phyloP scores from a whole-genome alignment of 2,329 filamentous ascomycete species.

The Fusarium cicatricum region DNA sequence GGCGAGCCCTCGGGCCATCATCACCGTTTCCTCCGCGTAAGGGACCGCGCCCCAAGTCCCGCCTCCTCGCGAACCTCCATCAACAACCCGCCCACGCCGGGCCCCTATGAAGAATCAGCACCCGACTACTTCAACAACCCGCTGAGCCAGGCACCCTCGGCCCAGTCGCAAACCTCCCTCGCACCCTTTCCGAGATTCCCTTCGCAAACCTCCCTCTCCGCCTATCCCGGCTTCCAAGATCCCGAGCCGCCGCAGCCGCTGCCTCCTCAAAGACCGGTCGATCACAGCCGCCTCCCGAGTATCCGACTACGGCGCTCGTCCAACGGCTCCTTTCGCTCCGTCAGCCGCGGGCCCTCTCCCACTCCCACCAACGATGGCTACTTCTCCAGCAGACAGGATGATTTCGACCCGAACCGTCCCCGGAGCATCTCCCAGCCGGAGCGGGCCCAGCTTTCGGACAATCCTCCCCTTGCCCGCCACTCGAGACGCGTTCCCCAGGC shows the following conservation, averaged over 20 bases:
- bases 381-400: conserved; percentile 17
- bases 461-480: conserved; percentile 35
- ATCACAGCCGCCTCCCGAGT: conserved; percentile 36
- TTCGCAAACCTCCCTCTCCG: conserved; percentile 21
- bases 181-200: conserved; percentile 22
- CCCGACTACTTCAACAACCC: conserved; percentile 40
- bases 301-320: conserved; percentile 39
- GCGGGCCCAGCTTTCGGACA: conserved; percentile 33
- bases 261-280: conserved; percentile 19
- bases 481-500: conserved; percentile 45
- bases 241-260: conserved; percentile 2
- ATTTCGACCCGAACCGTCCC: conserved; percentile 37
- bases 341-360: neutral
- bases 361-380: conserved; percentile 11
- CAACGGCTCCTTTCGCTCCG: conserved; percentile 33
- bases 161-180: conserved; percentile 35
- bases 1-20: conserved; percentile 32
- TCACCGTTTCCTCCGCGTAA: neutral
- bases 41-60: conserved; percentile 23
- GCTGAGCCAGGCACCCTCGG: conserved; percentile 30
- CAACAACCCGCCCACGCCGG: conserved; percentile 20
- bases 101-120: conserved; percentile 33
- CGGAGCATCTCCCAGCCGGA: conserved; percentile 50
- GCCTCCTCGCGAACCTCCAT: conserved; percentile 15
- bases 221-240: conserved; percentile 13